These are phyloP conservation scores for Diaporthe sp. DNA, from an alignment of 2,329 filamentous ascomycete genomes.

Conservation along the genomic window DNA sequence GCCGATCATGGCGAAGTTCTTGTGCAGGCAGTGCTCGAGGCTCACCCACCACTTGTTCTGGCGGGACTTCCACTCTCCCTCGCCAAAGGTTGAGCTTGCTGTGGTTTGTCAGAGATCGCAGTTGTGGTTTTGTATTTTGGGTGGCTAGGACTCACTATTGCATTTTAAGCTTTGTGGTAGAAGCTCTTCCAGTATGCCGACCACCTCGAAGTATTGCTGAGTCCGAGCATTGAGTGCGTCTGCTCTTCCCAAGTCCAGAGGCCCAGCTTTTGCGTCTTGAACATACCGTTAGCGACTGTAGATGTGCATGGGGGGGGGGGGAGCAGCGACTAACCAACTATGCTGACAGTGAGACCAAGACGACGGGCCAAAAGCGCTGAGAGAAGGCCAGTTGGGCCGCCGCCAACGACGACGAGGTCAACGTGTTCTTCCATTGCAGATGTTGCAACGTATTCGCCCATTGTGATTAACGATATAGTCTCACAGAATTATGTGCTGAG, in stretches of 20 bases:
- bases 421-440: slow-evolving; percentile 41
- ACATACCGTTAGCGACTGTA: not conserved
- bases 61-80: slow-evolving; percentile 62
- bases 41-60: slow-evolving; percentile 64
- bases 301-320: too few relatives aligned
- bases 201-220: slow-evolving; percentile 63
- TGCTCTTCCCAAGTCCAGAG: slow-evolving; percentile 59
- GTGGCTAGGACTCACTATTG: slow-evolving; percentile 54
- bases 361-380: slow-evolving; percentile 59
- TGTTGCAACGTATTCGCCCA: not conserved
- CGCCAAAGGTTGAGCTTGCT: slow-evolving; percentile 58
- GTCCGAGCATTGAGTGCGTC: slow-evolving; percentile 64
- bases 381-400: slow-evolving; percentile 62
- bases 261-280: slow-evolving; percentile 55
- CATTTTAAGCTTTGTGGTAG: slow-evolving; percentile 60
- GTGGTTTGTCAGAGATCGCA: not conserved
- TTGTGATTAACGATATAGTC: not conserved
- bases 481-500: not conserved
- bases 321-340: slow-evolving; percentile 51
- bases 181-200: slow-evolving; percentile 58
- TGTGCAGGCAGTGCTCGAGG: slow-evolving; percentile 60
- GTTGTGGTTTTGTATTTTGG: rapidly evolving
- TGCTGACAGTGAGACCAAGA: slow-evolving; percentile 56
- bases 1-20: slow-evolving; percentile 65
- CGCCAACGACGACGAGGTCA: slow-evolving; percentile 57